Conservation (phyloP, 1,284 basidiomycete genomes). For the Athelia sp. region DNA sequence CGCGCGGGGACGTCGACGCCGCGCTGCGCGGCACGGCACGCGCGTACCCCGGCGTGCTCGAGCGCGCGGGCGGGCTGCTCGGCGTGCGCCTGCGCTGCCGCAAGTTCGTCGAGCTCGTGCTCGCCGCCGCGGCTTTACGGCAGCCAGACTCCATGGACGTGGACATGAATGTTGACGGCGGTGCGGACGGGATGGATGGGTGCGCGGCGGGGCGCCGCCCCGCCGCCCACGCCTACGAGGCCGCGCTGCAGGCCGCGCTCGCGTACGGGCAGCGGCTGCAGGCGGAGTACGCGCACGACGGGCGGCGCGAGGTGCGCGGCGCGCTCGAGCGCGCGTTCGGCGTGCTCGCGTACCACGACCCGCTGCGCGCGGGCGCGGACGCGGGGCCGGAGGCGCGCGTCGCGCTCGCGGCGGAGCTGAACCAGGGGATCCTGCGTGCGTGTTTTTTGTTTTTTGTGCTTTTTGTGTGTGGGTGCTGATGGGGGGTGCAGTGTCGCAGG, state of each 20-base stretch:
- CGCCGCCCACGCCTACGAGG: conserved; percentile 38
- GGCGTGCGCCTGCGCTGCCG: conserved; percentile 74
- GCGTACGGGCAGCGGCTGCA: conserved; percentile 66
- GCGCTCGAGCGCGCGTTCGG: conserved; percentile 71
- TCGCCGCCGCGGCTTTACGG: conserved; percentile 63
- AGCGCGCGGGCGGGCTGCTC: conserved; percentile 60
- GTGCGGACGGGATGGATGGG: conserved; percentile 45
- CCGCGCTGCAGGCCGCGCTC: conserved; percentile 60
- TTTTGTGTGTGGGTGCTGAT: conserved; percentile 1
- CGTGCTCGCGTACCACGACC: conserved; percentile 75
- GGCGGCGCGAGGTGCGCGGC: conserved; percentile 53
- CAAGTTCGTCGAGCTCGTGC: conserved; percentile 76
- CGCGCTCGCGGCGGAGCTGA: conserved; percentile 69
- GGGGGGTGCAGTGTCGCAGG: conserved; percentile 62
- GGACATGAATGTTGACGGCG: conserved; percentile 35
- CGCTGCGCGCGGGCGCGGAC: conserved; percentile 55
- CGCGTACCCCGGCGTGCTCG: conserved; percentile 61
- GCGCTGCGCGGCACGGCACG: conserved; percentile 53
- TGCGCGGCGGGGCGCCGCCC: conserved; percentile 35
- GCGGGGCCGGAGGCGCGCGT: conserved; percentile 62
- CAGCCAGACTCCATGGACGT: conserved; percentile 42
- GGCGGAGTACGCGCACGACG: conserved; percentile 59
- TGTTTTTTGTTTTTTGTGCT: conserved; percentile 8
- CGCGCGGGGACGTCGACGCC: conserved; percentile 65
- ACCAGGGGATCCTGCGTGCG: conserved; percentile 77